phyloP scores from a whole-genome alignment of 2,329 filamentous ascomycete species.

The Coleophoma eucalyptorum region DNA sequence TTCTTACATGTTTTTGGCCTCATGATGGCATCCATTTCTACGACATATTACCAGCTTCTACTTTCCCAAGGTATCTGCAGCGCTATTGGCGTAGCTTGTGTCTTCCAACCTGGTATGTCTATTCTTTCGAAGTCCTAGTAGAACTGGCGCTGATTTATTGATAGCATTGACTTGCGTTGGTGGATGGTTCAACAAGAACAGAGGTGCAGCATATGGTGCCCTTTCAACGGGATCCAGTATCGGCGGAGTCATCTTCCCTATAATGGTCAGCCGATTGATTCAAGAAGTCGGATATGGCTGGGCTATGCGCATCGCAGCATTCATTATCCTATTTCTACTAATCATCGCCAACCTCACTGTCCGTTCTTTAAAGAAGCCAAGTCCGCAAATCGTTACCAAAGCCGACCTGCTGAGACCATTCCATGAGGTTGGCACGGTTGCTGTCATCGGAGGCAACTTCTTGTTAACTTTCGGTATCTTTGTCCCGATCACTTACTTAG shows the following conservation, averaged over 20 bases:
- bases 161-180: constrained; percentile 30
- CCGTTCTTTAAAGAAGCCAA: constrained; percentile 34
- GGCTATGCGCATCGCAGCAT: constrained; percentile 50
- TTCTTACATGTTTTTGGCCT: constrained; percentile 41
- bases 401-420: constrained; percentile 27
- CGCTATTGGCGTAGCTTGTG: constrained; percentile 35
- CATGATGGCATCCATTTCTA: constrained; percentile 33
- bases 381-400: constrained; percentile 18
- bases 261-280: constrained; percentile 52
- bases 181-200: constrained; percentile 3
- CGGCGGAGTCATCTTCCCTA: constrained; percentile 54
- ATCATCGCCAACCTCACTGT: constrained; percentile 44
- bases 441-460: constrained; percentile 31
- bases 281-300: constrained; percentile 45
- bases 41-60: constrained; percentile 32
- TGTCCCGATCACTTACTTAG: constrained; percentile 41
- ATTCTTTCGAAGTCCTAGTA: constrained; percentile 16
- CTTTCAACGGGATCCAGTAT: constrained; percentile 40
- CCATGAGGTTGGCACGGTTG: constrained; percentile 26
- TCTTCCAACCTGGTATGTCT: constrained; percentile 35
- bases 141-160: constrained; percentile 20
- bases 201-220: constrained; percentile 30
- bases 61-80: constrained; percentile 36
- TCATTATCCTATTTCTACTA: constrained; percentile 49
- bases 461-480: constrained; percentile 43